Evolutionary conservation across 2,329 filamentous ascomycete species (phyloP).

Genomic region (Ophiostoma piceae): DNA sequence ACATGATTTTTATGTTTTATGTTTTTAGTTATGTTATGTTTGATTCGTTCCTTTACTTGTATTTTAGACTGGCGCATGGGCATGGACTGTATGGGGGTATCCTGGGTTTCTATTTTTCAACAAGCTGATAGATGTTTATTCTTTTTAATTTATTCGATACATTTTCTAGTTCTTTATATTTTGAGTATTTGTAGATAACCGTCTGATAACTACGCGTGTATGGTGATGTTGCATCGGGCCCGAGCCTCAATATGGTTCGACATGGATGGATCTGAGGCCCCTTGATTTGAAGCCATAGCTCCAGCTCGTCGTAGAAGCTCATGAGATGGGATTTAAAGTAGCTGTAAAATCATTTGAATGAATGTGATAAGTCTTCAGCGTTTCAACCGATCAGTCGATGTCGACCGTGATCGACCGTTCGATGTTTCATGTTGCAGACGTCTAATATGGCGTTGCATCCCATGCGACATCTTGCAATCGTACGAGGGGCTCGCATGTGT

Average conservation of each 20-base stretch:
- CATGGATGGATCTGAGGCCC: background rate
- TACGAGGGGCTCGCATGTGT: constrained; percentile 9
- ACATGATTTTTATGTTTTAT: constrained; percentile 33
- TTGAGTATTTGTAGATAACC: background rate
- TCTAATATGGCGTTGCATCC: constrained; percentile 1
- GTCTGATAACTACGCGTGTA: background rate
- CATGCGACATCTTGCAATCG: background rate
- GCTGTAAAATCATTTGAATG: background rate
- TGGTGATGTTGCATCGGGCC: constrained; percentile 6
- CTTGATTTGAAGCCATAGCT: background rate
- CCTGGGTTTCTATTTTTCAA: background rate
- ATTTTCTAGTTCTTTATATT: background rate
- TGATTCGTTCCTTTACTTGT: background rate
- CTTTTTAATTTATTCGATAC: background rate
- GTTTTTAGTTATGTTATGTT: background rate
- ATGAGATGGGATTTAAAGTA: background rate
- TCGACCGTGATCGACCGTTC: background rate
- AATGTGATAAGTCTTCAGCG: background rate
- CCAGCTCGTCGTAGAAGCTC: background rate
- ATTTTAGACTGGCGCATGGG: background rate
- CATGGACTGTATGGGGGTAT: background rate
- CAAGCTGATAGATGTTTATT: background rate
- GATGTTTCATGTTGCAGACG: constrained; percentile 6
- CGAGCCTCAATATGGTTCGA: constrained; percentile 6
- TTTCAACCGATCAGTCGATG: constrained; percentile 1